A percentile compares a stretch with the other conserved stretches of the same genome.
phyloP scores from a whole-genome alignment of 139 green algal species.

The Zygnema cylindricum region DNA sequence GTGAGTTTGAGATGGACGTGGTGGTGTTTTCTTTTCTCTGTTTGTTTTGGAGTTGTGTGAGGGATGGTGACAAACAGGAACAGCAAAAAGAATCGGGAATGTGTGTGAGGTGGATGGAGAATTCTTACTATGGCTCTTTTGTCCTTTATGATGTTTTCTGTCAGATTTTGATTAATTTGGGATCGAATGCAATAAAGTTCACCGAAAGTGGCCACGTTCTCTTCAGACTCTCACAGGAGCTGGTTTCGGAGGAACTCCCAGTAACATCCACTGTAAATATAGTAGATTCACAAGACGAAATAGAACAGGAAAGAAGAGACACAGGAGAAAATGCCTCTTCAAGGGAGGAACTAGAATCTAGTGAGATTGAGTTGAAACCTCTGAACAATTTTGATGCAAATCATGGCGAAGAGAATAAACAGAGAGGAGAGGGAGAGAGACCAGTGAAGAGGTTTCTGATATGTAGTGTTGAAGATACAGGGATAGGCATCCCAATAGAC shows the following conservation, averaged over 20 bases:
- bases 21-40: too few relatives aligned
- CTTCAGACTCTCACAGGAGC: background rate
- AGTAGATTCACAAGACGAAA: background rate
- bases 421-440: background rate
- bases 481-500: slow-evolving; percentile 36
- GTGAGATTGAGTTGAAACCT: slow-evolving; percentile 9
- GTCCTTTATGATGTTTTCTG: too few relatives aligned
- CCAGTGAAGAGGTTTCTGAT: background rate
- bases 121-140: too few relatives aligned
- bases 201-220: slow-evolving; percentile 48
- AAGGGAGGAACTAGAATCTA: background rate
- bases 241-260: background rate
- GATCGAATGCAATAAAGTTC: slow-evolving; percentile 57
- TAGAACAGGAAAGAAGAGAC: background rate
- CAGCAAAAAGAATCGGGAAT: too few relatives aligned
- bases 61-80: too few relatives aligned
- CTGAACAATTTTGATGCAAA: background rate
- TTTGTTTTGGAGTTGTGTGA: too few relatives aligned
- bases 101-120: too few relatives aligned
- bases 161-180: slow-evolving; percentile 55
- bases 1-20: too few relatives aligned
- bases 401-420: background rate
- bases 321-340: background rate
- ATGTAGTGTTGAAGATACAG: slow-evolving; percentile 31
- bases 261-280: background rate